Percentiles rank a stretch among this genome's conserved stretches.
Conservation (phyloP, 495 filamentous ascomycete genomes). For the Hypoxylon lenormandii region DNA sequence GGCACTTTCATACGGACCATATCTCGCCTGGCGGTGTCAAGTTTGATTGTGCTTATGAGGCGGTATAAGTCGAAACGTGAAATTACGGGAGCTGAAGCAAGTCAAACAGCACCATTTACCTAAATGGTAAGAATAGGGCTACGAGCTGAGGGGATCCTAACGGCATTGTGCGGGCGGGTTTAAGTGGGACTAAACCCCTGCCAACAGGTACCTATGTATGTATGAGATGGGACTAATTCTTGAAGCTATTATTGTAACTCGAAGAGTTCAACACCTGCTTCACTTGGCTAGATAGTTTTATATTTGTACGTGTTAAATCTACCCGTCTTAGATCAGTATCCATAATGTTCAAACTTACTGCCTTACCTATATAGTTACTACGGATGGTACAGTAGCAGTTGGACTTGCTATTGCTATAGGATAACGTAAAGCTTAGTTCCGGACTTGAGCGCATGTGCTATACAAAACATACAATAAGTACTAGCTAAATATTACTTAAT, state of each 20-base stretch:
- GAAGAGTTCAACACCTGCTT: slow-evolving; percentile 2
- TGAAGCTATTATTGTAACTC: slow-evolving; percentile 13
- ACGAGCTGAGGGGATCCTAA: slow-evolving; percentile 33
- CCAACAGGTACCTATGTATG: not conserved
- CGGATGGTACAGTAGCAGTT: too few relatives aligned
- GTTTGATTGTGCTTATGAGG: not conserved
- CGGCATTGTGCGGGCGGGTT: slow-evolving; percentile 26
- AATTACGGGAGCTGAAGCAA: not conserved
- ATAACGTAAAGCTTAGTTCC: too few relatives aligned
- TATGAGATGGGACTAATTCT: slow-evolving; percentile 3
- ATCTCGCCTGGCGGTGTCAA: not conserved
- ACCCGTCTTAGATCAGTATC: not conserved
- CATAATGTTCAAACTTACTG: not conserved
- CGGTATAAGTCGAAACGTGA: not conserved
- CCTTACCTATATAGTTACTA: too few relatives aligned
- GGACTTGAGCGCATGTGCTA: too few relatives aligned
- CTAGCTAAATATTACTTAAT: too few relatives aligned
- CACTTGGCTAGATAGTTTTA: not conserved
- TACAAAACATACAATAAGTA: too few relatives aligned
- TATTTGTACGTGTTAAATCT: too few relatives aligned
- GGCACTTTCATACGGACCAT: not conserved
- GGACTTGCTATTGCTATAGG: too few relatives aligned
- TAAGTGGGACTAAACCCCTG: slow-evolving; percentile 30
- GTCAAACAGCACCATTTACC: slow-evolving; percentile 2
- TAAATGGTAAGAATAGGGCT: slow-evolving; percentile 30